Conservation (phyloP, 2,329 filamentous ascomycete species). For the Penicillium olsonii region DNA sequence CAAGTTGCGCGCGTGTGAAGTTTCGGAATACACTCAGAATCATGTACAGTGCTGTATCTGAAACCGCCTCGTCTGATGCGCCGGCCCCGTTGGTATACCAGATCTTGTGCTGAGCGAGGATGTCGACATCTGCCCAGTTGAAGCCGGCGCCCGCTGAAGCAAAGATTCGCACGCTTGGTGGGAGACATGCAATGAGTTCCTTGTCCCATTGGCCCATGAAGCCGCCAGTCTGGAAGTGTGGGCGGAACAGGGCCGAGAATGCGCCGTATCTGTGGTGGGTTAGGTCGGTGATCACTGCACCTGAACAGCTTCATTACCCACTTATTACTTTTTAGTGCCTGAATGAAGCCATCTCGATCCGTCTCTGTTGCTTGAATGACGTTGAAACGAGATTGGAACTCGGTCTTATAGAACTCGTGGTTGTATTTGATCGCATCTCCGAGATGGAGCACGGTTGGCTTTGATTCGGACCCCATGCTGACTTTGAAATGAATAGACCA, state of each 20-base stretch:
- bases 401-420: constrained; percentile 38
- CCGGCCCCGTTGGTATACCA: constrained; percentile 50
- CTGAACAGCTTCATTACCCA: not conserved
- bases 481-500: not conserved
- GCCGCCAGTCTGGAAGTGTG: constrained; percentile 64
- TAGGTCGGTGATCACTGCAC: not conserved
- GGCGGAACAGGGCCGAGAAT: constrained; percentile 52
- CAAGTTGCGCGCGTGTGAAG: constrained; percentile 51
- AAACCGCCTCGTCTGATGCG: constrained; percentile 47
- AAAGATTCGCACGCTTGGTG: constrained; percentile 60
- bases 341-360: constrained; percentile 41
- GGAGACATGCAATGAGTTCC: constrained; percentile 60
- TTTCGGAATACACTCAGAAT: constrained; percentile 53
- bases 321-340: constrained; percentile 39
- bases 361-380: constrained; percentile 45
- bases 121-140: constrained; percentile 64
- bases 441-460: constrained; percentile 44
- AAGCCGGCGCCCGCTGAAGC: constrained; percentile 67
- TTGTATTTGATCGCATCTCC: constrained; percentile 51
- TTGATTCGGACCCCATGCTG: constrained; percentile 1
- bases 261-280: constrained; percentile 28
- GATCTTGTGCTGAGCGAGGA: constrained; percentile 43
- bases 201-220: constrained; percentile 67
- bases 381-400: constrained; percentile 32
- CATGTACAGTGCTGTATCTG: constrained; percentile 47